Evolutionary conservation across 2,329 filamentous ascomycete species (phyloP).

Genomic region (Fusarium fujikuroi): DNA sequence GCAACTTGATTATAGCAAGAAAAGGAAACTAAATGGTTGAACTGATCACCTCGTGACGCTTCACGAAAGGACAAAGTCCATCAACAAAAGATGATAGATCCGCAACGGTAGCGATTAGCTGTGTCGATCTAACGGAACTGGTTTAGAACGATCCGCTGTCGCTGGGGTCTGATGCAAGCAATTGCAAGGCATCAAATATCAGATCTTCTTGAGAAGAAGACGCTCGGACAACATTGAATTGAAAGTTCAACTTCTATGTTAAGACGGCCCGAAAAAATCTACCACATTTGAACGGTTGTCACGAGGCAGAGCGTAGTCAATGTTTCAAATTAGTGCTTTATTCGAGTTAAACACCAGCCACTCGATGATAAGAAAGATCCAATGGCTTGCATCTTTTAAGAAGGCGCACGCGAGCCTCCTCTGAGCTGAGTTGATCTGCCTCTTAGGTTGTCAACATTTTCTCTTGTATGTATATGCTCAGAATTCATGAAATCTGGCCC

Average conservation of each 20-base stretch:
- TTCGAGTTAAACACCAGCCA: constrained; percentile 21
- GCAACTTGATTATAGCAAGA: not conserved
- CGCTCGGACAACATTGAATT: not conserved
- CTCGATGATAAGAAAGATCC: not conserved
- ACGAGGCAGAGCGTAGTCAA: not conserved
- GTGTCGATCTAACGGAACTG: constrained; percentile 26
- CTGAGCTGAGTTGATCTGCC: not conserved
- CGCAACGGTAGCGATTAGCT: constrained; percentile 20
- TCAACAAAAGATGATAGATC: not conserved
- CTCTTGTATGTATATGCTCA: not conserved
- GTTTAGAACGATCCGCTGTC: constrained; percentile 21
- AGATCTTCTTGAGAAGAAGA: constrained; percentile 1
- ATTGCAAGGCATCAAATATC: constrained; percentile 18
- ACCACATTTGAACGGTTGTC: not conserved
- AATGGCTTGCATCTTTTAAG: constrained; percentile 20
- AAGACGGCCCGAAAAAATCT: constrained; percentile 4
- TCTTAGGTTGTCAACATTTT: not conserved
- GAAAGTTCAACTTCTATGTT: constrained; percentile 1
- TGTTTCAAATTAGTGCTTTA: not conserved
- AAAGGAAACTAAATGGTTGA: not conserved
- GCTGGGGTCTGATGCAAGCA: constrained; percentile 34
- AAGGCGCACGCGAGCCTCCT: constrained; percentile 20
- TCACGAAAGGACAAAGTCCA: not conserved
- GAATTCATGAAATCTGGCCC: constrained; percentile 9
- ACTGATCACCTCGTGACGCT: not conserved